phyloP scores from a whole-genome alignment of 2,329 filamentous ascomycete genomes.

The Arthrobotrys iridis region DNA sequence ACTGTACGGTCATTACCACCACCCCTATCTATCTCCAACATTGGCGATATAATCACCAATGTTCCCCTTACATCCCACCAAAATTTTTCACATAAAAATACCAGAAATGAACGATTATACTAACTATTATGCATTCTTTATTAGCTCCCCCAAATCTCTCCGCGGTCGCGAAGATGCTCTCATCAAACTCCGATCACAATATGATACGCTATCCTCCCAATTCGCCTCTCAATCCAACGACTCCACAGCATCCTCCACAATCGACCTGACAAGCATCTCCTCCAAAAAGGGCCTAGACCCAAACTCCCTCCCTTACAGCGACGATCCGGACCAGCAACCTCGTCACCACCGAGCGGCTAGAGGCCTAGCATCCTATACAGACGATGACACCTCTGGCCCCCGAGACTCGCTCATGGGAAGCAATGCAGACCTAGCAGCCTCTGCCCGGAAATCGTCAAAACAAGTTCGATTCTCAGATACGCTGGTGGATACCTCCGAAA shows the following conservation, averaged over 20 bases:
- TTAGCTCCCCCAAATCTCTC: constrained; percentile 59
- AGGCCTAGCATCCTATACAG: constrained; percentile 60
- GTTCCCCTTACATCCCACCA: constrained; percentile 18
- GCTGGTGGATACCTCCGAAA: constrained; percentile 66
- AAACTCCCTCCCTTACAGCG: constrained; percentile 42
- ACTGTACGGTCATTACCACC: constrained; percentile 65
- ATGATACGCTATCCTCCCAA: constrained; percentile 56
- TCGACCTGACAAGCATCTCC: constrained; percentile 45
- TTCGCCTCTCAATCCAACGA: constrained; percentile 50
- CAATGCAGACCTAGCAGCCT: constrained; percentile 57
- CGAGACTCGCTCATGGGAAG: constrained; percentile 70
- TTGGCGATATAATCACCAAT: constrained; percentile 55
- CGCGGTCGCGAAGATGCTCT: constrained; percentile 58
- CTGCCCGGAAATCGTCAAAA: constrained; percentile 57
- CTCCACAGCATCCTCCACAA: constrained; percentile 54
- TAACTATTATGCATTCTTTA: constrained; percentile 17
- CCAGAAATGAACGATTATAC: background rate
- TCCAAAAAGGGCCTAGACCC: constrained; percentile 41
- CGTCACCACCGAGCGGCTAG: constrained; percentile 70
- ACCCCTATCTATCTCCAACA: constrained; percentile 58
- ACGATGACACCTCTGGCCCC: constrained; percentile 64
- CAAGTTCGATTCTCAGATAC: constrained; percentile 69
- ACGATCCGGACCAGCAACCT: constrained; percentile 28
- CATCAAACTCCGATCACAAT: constrained; percentile 55
- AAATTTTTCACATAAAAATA: background rate